phyloP scores from a whole-genome alignment of 163 green algal genomes.

The Scenedesmus sp. region DNA sequence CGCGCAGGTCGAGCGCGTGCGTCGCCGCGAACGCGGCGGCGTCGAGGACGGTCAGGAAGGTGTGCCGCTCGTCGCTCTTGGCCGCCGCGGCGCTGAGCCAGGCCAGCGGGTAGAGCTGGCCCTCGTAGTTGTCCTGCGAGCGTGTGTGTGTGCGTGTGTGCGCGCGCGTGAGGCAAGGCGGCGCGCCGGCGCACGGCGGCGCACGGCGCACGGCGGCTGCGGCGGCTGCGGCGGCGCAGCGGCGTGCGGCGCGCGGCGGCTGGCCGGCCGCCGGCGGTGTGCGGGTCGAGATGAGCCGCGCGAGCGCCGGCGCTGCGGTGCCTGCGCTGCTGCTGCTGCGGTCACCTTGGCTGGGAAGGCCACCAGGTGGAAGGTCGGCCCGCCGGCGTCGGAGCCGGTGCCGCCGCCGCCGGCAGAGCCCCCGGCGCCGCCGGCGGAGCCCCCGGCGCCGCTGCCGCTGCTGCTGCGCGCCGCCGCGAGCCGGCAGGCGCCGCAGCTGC shows the following conservation, averaged over 20 bases:
- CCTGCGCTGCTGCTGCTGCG: constrained; percentile 9
- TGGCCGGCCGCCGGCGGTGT: no score
- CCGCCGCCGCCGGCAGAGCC: not conserved
- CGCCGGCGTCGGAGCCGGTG: not conserved
- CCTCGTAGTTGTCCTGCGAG: constrained; percentile 28
- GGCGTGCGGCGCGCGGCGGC: no score
- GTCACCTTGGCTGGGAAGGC: constrained; percentile 65
- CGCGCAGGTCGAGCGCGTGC: constrained; percentile 59
- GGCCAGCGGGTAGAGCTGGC: constrained; percentile 54
- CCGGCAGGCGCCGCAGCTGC: not conserved
- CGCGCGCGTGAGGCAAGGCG: no score
- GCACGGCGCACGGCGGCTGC: no score
- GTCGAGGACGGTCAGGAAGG: constrained; percentile 59
- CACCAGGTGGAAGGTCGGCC: constrained; percentile 59
- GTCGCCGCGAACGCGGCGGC: constrained; percentile 59
- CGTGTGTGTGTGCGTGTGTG: no score
- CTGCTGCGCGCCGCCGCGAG: not conserved
- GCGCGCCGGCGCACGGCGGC: no score
- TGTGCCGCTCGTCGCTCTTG: constrained; percentile 38
- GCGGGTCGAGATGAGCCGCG: no score
- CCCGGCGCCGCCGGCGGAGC: not conserved
- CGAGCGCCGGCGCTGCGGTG: no score
- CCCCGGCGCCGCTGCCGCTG: not conserved
- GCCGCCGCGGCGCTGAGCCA: constrained; percentile 44
- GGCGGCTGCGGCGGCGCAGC: no score